Base-by-base conservation (phyloP, 257 asterid species). In the Solanum pimpinellifolium region DNA sequence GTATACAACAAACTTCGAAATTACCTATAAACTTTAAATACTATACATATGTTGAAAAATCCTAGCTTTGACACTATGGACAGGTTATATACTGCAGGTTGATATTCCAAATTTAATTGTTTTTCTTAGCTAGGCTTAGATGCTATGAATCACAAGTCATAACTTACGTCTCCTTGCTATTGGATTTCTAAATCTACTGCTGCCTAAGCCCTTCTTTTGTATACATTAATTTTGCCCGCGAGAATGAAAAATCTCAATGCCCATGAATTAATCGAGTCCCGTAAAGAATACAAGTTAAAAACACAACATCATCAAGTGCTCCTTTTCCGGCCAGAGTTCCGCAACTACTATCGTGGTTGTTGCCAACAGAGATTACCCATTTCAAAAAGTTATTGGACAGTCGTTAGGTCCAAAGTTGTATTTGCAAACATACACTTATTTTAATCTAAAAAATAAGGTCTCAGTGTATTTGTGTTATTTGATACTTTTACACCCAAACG, bases 321-420 rank as follows among this genome's bases (percentile, higher is more conserved):
- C 20, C 20, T 47, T 0, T 47, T 6, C 20, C 13, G 1, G 3
- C 2, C 52, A 46, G 16, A 46, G 8, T 49, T 49, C 0, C 9
- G 60, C 20, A 49, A 49, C 7, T 2, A 49, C 3, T 49, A 49
- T 2, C 3, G 9, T 15, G 60, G 0, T 49, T 5, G 21, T 15
- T 49, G 9, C 0, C 21, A 49, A 15, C 0, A 0, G 21, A 9
- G 9, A 16, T 52, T 2, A 0, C 4, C 60, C 60, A 52, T 52
- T 16, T 1, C 9, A 52, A 52, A 16, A 16, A 3, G 62, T 16
- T 52, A 52, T 4, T 52, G 7, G 0, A 0, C 4, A 3, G 0
- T 3, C 10, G 4, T 52, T 52, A 52, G 62, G 10, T 52, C 0
- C 10, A 52, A 52, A 52, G 0, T 52, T 16, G 0, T 52, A 6